Evolutionary conservation across 495 filamentous ascomycete genomes (phyloP), one percentile per base, ranked within the genome.

Genomic region (Neurospora sp.): DNA sequence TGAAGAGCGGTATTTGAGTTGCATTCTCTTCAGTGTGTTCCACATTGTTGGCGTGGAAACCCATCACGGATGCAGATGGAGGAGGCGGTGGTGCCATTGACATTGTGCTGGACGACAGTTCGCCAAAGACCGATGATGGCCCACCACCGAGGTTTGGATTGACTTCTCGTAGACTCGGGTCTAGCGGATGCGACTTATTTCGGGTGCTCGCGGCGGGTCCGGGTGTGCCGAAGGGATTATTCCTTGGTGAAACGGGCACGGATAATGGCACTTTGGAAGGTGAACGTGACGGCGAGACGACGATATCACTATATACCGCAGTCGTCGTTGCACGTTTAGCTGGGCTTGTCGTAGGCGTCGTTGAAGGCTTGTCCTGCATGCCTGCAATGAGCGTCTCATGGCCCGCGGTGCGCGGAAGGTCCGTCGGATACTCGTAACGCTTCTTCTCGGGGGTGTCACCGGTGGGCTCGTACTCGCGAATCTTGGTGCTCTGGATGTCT

Each of bases 361-460:
- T 74, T 82, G 16, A 79, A 78, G 41, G 80, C 18, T 69, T 69
- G 69, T 83, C 84, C 66, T 85, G 84, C 73, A 91, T 78, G 70
- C 87, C 86, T 16, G 88, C 86, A 69, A 93, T 84, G 54, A 96
- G 80, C 20, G 82, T 83, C 0, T 93, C 92, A 77, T 94, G 92
- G 0, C 88, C 75, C 73, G 89, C 89, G 0, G 96, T 98, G 5
- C 88, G 88, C 2, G 96, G 96, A 5, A 99, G 86, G 2, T 83
- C 82, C 0, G 89, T 91, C 2, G 92, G 91, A 78, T 93, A 97
- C 7, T 89, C 83, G 78, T 98, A 99, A 41, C 85, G 82, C 11
- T 84, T 84, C 80, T 94, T 95, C 76, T 91, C 87, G 0, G 96
- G 96, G 0, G 96, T 97, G n/a, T 88, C 85, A 41, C 95, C 96